Conservation (phyloP, 1,284 basidiomycete species). For the Puccinia triticina region DNA sequence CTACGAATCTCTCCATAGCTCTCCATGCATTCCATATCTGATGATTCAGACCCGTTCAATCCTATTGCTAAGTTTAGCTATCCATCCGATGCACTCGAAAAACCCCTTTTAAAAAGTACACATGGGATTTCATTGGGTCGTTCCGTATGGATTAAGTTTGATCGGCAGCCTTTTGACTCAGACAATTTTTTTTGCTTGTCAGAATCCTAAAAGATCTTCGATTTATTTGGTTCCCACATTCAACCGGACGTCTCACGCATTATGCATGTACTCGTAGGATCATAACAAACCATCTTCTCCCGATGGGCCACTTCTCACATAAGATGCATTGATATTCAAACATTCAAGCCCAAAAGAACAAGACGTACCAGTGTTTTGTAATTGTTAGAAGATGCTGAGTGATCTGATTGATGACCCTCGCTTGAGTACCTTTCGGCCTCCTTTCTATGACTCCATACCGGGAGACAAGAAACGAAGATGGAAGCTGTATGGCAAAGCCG, state of each 20-base stretch:
- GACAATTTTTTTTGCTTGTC: constrained; percentile 39
- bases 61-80: constrained; percentile 14
- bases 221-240: constrained; percentile 28
- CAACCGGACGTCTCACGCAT: constrained; percentile 32
- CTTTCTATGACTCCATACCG: constrained; percentile 30
- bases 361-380: constrained; percentile 12
- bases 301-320: constrained; percentile 9
- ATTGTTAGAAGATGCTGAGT: constrained; percentile 38
- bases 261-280: constrained; percentile 31
- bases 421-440: constrained; percentile 1
- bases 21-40: constrained; percentile 27
- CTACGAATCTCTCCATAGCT: constrained; percentile 24
- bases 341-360: constrained; percentile 21
- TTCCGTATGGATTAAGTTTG: constrained; percentile 9
- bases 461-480: not conserved
- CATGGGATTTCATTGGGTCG: constrained; percentile 8
- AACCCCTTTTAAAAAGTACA: constrained; percentile 30
- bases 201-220: constrained; percentile 28
- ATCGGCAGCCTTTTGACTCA: constrained; percentile 29
- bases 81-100: constrained; percentile 35
- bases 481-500: constrained; percentile 37
- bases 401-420: constrained; percentile 38
- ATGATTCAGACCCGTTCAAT: constrained; percentile 31
- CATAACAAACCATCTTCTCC: constrained; percentile 24
- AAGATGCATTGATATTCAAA: constrained; percentile 37